A percentile compares a stretch with the other conserved stretches of the same genome.
phyloP scores from a whole-genome alignment of 2,329 filamentous ascomycete species.

The Trichoderma gracile region DNA sequence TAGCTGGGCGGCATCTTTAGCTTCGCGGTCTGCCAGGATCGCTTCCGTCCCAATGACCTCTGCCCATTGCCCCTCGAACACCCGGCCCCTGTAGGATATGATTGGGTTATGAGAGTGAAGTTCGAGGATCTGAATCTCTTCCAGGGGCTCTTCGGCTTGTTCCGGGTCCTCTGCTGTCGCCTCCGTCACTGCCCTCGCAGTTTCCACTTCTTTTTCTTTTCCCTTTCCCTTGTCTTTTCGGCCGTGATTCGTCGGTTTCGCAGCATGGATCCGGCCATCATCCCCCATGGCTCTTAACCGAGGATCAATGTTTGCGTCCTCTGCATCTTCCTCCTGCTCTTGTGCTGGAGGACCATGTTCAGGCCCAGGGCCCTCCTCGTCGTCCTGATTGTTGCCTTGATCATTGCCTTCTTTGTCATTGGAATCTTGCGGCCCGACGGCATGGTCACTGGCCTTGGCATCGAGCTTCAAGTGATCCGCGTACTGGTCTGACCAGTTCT shows the following conservation, averaged over 20 bases:
- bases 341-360: slow-evolving; percentile 6
- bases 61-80: slow-evolving; percentile 80
- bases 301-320: slow-evolving; percentile 39
- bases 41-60: slow-evolving; percentile 82
- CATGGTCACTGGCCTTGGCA: slow-evolving; percentile 8
- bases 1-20: slow-evolving; percentile 50
- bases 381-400: slow-evolving; percentile 28
- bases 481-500: slow-evolving; percentile 43
- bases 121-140: slow-evolving; percentile 76
- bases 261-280: not conserved
- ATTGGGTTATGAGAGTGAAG: slow-evolving; percentile 75
- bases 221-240: slow-evolving; percentile 25
- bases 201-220: slow-evolving; percentile 25
- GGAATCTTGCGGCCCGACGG: slow-evolving; percentile 8
- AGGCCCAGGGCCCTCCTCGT: slow-evolving; percentile 20
- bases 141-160: slow-evolving; percentile 25
- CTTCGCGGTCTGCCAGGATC: slow-evolving; percentile 60
- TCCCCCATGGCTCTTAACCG: slow-evolving; percentile 34
- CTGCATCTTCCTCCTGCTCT: slow-evolving; percentile 23
- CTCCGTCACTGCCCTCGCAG: slow-evolving; percentile 8
- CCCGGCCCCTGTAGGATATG: slow-evolving; percentile 73
- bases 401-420: slow-evolving; percentile 24
- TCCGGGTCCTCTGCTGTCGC: slow-evolving; percentile 25
- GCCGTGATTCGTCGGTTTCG: not conserved
- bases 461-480: slow-evolving; percentile 28